Evolutionary conservation across 2,329 filamentous ascomycete species (phyloP).

Genomic region (Zelopaecilomyces penicillatus): DNA sequence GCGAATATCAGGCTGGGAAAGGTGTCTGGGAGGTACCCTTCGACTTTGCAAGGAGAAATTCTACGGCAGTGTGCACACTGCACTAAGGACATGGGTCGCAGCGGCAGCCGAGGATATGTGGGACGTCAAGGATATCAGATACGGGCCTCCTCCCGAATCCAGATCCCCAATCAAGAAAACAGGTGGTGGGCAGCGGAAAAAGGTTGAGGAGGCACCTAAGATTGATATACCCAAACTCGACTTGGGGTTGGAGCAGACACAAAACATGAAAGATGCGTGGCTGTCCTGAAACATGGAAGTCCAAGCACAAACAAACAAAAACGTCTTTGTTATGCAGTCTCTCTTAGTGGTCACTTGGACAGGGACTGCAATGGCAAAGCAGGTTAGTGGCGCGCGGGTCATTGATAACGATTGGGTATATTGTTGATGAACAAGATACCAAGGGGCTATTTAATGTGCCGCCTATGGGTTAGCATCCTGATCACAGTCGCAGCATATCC

Average conservation of each 20-base stretch:
- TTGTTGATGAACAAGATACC: too few relatives aligned
- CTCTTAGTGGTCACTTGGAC: too few relatives aligned
- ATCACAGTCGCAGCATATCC: too few relatives aligned
- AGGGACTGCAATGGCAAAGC: too few relatives aligned
- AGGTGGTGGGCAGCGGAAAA: constrained; percentile 32
- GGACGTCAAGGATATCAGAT: constrained; percentile 73
- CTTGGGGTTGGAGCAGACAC: constrained; percentile 32
- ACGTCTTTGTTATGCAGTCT: too few relatives aligned
- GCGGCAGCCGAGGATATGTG: constrained; percentile 83
- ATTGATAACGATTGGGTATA: too few relatives aligned
- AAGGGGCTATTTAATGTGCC: too few relatives aligned
- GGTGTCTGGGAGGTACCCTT: constrained; percentile 74
- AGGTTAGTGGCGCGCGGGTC: too few relatives aligned
- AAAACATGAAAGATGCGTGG: constrained; percentile 23
- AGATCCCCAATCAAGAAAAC: constrained; percentile 24
- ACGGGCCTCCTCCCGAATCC: constrained; percentile 45
- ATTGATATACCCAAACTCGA: constrained; percentile 53
- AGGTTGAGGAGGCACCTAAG: constrained; percentile 48
- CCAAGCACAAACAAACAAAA: too few relatives aligned
- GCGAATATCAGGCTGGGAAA: constrained; percentile 81
- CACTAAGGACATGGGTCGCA: constrained; percentile 79
- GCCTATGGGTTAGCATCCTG: too few relatives aligned
- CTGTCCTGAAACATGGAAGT: constrained; percentile 12
- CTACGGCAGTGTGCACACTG: constrained; percentile 85
- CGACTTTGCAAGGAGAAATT: constrained; percentile 97